Evolutionary conservation across 2,329 filamentous ascomycete species (phyloP).

Genomic region (Penicillium freii): DNA sequence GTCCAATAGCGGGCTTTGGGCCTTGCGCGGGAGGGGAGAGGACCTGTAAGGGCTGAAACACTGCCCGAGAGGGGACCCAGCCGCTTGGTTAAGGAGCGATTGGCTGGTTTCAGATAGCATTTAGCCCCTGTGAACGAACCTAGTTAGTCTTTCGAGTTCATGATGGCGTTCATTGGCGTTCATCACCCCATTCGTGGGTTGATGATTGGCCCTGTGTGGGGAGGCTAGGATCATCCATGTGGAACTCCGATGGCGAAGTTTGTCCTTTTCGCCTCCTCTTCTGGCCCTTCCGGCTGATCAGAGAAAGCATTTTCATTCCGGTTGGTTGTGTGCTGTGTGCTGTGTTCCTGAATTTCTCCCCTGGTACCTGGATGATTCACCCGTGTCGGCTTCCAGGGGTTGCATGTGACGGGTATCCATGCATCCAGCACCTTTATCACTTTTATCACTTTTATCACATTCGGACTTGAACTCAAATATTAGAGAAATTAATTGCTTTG

Average conservation of each 20-base stretch:
- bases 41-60: constrained; percentile 11
- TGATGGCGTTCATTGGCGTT: constrained; percentile 1
- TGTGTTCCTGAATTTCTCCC: constrained; percentile 5
- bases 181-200: neutral
- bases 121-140: constrained; percentile 2
- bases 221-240: constrained; percentile 7
- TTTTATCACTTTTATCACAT: neutral
- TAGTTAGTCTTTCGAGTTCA: constrained; percentile 1
- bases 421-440: neutral
- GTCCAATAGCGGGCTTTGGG: constrained; percentile 7
- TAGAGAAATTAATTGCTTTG: neutral
- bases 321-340: neutral
- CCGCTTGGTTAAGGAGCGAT: neutral
- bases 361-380: constrained; percentile 1
- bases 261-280: neutral
- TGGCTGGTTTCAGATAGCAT: constrained; percentile 9
- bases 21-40: constrained; percentile 6
- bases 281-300: neutral
- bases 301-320: neutral
- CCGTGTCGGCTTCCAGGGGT: neutral
- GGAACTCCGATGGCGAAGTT: constrained; percentile 6
- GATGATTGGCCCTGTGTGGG: constrained; percentile 7
- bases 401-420: neutral
- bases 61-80: neutral
- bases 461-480: neutral